A percentile compares a stretch with the other conserved stretches of the same genome.
phyloP scores from a whole-genome alignment of 306 rosid species.

The Hylodesmum podocarpum region DNA sequence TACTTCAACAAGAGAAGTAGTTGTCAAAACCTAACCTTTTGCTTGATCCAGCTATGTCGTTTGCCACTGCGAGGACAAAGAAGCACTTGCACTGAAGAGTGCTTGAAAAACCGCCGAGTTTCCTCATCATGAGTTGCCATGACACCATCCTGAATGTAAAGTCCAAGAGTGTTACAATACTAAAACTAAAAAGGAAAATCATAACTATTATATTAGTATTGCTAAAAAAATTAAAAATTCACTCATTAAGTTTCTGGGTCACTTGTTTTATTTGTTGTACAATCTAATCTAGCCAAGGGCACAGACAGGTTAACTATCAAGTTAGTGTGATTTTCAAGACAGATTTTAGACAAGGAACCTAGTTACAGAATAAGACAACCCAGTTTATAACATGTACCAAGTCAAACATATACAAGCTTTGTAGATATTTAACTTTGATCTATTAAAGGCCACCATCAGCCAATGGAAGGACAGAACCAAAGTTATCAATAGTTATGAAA shows the following conservation, averaged over 20 bases:
- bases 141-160: constrained; percentile 73
- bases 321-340: not conserved
- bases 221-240: not conserved
- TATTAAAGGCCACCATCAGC: not conserved
- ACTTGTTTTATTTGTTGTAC: not conserved
- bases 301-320: constrained; percentile 5
- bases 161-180: constrained; percentile 6
- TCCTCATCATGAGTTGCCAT: constrained; percentile 99
- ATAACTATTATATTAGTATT: not conserved
- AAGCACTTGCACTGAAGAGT: constrained; percentile 84
- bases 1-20: not conserved
- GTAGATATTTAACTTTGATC: not conserved
- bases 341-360: not conserved
- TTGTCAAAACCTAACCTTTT: constrained; percentile 60
- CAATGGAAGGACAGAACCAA: not conserved
- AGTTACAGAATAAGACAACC: constrained; percentile 8
- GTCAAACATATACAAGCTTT: constrained; percentile 12
- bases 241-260: not conserved
- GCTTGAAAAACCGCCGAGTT: constrained; percentile 82
- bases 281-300: constrained; percentile 1
- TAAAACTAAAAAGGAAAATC: constrained; percentile 16
- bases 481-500: not conserved
- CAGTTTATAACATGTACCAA: not conserved
- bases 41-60: constrained; percentile 88
- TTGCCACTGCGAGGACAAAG: constrained; percentile 93